phyloP scores from a whole-genome alignment of 345 rosid genomes.

The Draba incana region DNA sequence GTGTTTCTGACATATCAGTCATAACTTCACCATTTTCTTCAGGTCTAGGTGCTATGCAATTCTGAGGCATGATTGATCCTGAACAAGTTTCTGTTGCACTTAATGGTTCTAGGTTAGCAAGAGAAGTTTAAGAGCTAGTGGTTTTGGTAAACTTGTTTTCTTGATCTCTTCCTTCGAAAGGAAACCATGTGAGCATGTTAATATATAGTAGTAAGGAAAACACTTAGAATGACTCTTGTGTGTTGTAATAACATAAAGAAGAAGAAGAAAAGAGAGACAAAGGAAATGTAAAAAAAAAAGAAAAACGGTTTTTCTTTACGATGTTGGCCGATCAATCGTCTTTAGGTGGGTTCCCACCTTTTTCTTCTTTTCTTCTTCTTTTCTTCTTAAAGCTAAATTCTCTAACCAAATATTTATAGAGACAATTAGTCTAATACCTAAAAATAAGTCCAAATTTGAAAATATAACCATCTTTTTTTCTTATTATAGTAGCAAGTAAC shows the following conservation, averaged over 20 bases:
- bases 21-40: slow-evolving; percentile 48
- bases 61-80: slow-evolving; percentile 49
- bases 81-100: slow-evolving; percentile 26
- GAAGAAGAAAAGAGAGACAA: slow-evolving; percentile 23
- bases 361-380: neutral
- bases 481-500: too few species aligned
- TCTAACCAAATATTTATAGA: slow-evolving; percentile 43
- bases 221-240: slow-evolving; percentile 22
- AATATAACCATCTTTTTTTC: too few species aligned
- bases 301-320: slow-evolving; percentile 36
- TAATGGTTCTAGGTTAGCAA: slow-evolving; percentile 23
- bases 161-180: slow-evolving; percentile 53
- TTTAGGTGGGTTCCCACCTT: slow-evolving; percentile 45
- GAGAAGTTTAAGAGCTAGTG: slow-evolving; percentile 43
- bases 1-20: slow-evolving; percentile 51
- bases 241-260: slow-evolving; percentile 30
- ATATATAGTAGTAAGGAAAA: slow-evolving; percentile 51
- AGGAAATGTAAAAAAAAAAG: neutral
- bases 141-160: slow-evolving; percentile 39
- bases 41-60: slow-evolving; percentile 61
- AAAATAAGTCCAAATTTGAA: too few species aligned
- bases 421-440: too few species aligned
- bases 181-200: slow-evolving; percentile 54
- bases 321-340: slow-evolving; percentile 49
- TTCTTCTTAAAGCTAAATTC: slow-evolving; percentile 37